Conservation (phyloP, 148 eudicot genomes). For the Amaranthus palmeri region DNA sequence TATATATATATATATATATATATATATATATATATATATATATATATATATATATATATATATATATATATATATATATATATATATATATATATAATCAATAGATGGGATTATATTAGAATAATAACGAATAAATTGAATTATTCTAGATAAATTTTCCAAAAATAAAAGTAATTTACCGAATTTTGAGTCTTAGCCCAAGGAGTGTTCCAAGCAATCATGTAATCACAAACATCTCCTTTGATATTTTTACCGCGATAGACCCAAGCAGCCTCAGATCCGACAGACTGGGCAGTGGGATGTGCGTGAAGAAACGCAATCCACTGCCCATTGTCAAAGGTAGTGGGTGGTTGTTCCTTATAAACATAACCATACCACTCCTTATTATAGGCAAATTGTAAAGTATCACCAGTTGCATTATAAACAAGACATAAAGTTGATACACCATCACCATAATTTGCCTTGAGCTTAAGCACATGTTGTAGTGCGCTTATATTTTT, state of each 20-base stretch:
- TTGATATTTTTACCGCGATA: not conserved
- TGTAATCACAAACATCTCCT: not conserved
- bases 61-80: too few relatives aligned
- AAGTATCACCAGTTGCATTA: not conserved
- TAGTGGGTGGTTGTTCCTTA: not conserved
- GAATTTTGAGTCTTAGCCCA: not conserved
- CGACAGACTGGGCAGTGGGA: not conserved
- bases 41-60: too few relatives aligned
- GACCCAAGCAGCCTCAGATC: not conserved
- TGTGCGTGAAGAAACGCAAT: not conserved
- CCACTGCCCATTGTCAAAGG: slow-evolving; percentile 6
- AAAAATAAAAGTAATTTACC: not conserved
- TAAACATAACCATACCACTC: not conserved
- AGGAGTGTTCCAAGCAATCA: not conserved
- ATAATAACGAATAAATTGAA: too few relatives aligned
- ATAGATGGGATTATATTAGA: too few relatives aligned
- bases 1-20: too few relatives aligned
- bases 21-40: too few relatives aligned
- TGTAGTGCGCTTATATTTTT: not conserved
- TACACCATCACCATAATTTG: not conserved
- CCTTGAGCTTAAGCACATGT: not conserved
- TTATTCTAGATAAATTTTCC: too few relatives aligned
- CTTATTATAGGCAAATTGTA: not conserved
- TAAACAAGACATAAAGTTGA: not conserved
- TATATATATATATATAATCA: too few relatives aligned